Evolutionary conservation across 352 stramenopile species (phyloP).

Genomic region (Phytopythium helicoides): DNA sequence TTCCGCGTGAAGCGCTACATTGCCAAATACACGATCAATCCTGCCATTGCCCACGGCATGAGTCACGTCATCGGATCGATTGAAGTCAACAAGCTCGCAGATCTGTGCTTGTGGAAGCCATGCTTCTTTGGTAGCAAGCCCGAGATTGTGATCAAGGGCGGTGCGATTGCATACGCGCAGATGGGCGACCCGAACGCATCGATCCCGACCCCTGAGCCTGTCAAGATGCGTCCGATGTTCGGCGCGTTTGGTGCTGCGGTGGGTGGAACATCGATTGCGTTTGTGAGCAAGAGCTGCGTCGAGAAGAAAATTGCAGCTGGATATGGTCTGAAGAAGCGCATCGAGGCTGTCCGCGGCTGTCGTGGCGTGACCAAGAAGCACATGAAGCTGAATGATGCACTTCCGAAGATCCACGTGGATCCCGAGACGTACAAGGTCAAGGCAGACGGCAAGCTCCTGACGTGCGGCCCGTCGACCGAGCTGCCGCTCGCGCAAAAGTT

Average conservation of each 20-base stretch:
- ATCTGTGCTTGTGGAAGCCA: slow-evolving; percentile 95
- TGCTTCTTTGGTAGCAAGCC: slow-evolving; percentile 95
- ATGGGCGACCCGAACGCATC: slow-evolving; percentile 97
- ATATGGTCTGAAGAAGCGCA: slow-evolving; percentile 88
- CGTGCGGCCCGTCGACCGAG: slow-evolving; percentile 77
- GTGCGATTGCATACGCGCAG: slow-evolving; percentile 92
- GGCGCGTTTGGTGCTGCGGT: slow-evolving; percentile 66
- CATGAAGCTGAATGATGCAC: slow-evolving; percentile 96
- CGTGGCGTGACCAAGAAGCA: slow-evolving; percentile 92
- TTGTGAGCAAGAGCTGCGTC: slow-evolving; percentile 87
- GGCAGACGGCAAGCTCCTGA: slow-evolving; percentile 87
- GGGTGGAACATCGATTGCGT: slow-evolving; percentile 78
- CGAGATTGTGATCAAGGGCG: slow-evolving; percentile 96
- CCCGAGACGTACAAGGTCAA: slow-evolving; percentile 96
- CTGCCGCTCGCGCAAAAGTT: slow-evolving; percentile 91
- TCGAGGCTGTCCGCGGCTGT: slow-evolving; percentile 83
- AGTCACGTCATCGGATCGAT: slow-evolving; percentile 93
- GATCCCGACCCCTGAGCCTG: slow-evolving; percentile 95
- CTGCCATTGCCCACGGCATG: slow-evolving; percentile 96
- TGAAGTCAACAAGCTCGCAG: slow-evolving; percentile 92
- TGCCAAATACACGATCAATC: slow-evolving; percentile 99
- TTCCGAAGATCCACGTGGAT: slow-evolving; percentile 93
- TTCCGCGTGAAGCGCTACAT: slow-evolving; percentile 95
- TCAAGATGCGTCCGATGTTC: slow-evolving; percentile 96
- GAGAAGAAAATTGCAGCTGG: slow-evolving; percentile 55